Base-by-base conservation (phyloP, 805 yeast species). In the Candida lessepsii region DNA sequence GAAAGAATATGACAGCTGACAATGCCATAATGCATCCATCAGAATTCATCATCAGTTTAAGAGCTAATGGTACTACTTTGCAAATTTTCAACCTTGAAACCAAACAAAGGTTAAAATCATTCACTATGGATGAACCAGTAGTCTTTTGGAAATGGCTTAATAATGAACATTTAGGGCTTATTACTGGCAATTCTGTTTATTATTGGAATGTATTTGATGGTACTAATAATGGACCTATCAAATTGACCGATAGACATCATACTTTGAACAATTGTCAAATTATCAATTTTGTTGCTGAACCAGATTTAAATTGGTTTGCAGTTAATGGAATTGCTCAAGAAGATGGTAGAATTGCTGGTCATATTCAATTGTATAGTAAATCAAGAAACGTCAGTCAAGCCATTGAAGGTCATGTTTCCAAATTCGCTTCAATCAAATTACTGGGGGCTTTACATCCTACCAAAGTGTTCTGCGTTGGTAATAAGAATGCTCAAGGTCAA, bases 1-100 rank as follows among this genome's bases (percentile, higher is more conserved):
- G 95, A 58, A 91, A 93, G 66, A 85, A 86, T 62, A 93, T 93
- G 96, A 77, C 86, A 41, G 99, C 99, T 32, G 99, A 93, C 66
- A 86, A 89, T 47, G 98, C 97, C 37, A 93, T 93, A 59, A 82
- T 93, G 93, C 95, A 89, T 64, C 98, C 99, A 24, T 58, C 67
- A n/a, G 80, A 83, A 62, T 81, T 84, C 65, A 88, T 90, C 48
- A 89, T 93, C 53, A 88, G 96, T 11, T 78, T 93, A 50, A 80
- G 98, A 59, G 98, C 98, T 30, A 93, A 89, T 58, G 96, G 96
- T 51, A 89, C 96, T 35, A 90, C 96, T 28, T 77, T 93, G 46
- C 99, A 89, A 68, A 86, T 93, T 51, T 95, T 93, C 69, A 86
- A 93, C 65, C 75, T 93, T 53, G 86, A 81, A 39, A 70, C 88